Conservation (phyloP, 2,329 filamentous ascomycete species). For the Laburnicola sp. region DNA sequence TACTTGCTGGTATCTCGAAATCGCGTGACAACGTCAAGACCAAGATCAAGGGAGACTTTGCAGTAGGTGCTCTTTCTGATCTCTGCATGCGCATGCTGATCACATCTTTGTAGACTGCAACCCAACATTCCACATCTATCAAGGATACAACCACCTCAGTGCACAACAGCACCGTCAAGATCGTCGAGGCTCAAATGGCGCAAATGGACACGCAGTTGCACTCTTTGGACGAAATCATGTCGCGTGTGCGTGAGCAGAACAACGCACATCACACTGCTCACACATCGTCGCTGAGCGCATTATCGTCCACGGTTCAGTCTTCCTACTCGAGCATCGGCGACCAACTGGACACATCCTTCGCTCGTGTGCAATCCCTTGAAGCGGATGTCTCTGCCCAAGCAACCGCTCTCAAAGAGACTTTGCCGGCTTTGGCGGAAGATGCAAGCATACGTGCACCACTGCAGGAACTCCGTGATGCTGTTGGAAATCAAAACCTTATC, state of each 20-base stretch:
- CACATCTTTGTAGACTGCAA: conserved; percentile 60
- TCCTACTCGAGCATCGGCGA: conserved; percentile 72
- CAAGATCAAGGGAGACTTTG: conserved; percentile 85
- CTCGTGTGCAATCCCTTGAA: conserved; percentile 69
- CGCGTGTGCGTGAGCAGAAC: conserved; percentile 79
- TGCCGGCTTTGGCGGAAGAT: conserved; percentile 62
- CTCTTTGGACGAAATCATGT: conserved; percentile 87
- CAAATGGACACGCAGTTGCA: conserved; percentile 88
- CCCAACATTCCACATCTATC: conserved; percentile 79
- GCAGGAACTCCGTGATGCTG: conserved; percentile 68
- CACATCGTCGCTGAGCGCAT: conserved; percentile 62
- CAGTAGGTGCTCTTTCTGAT: conserved; percentile 54
- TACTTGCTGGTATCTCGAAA: conserved; percentile 70
- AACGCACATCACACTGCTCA: conserved; percentile 74
- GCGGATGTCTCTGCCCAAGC: conserved; percentile 67
- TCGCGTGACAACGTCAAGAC: conserved; percentile 78
- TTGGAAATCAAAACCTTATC: conserved; percentile 65
- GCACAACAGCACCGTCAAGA: conserved; percentile 84
- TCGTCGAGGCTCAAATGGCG: conserved; percentile 85
- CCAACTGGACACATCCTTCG: conserved; percentile 70
- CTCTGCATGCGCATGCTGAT: conserved; percentile 26
- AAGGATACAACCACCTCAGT: conserved; percentile 82
- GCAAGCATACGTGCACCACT: conserved; percentile 69
- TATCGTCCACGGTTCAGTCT: conserved; percentile 70
- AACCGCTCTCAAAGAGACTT: conserved; percentile 59